These are phyloP conservation scores for Sporothrix curviconia DNA, from an alignment of 2,329 filamentous ascomycete species.

Conservation along the genomic window DNA sequence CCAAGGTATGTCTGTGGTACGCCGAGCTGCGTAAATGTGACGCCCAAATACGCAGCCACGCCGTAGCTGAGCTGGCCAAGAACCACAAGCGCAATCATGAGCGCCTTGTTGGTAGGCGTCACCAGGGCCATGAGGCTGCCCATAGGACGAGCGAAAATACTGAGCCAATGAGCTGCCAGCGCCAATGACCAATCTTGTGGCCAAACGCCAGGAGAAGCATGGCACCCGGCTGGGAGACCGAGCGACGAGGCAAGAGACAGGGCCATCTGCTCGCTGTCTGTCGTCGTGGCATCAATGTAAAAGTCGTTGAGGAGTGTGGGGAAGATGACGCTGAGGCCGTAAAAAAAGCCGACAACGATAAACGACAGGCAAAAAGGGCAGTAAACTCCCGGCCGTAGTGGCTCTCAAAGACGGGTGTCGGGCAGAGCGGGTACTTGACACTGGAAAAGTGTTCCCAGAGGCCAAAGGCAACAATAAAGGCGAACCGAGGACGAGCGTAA, in stretches of 20 bases:
- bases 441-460: conserved; percentile 1
- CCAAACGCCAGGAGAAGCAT: conserved; percentile 35
- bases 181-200: conserved; percentile 36
- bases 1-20: conserved; percentile 23
- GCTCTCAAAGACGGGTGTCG: conserved; percentile 37
- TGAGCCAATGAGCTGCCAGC: conserved; percentile 38
- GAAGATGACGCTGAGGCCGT: background rate
- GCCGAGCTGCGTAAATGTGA: conserved; percentile 28
- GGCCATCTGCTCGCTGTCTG: conserved; percentile 20
- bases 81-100: conserved; percentile 42
- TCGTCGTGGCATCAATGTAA: conserved; percentile 26
- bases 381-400: conserved; percentile 30
- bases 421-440: conserved; percentile 35
- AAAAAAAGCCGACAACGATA: conserved; percentile 4
- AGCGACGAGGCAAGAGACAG: conserved; percentile 39
- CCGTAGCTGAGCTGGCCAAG: conserved; percentile 23
- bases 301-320: background rate
- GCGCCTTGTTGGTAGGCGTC: conserved; percentile 36
- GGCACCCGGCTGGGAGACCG: conserved; percentile 37
- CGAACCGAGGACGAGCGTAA: background rate
- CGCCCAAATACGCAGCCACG: conserved; percentile 18
- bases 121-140: conserved; percentile 35
- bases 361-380: conserved; percentile 11
- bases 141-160: conserved; percentile 40
- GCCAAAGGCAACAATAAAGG: background rate